A percentile compares a stretch with the other conserved stretches of the same genome.
Conservation (phyloP, 176 grass and related monocot genomes). For the Sorghum bicolor region DNA sequence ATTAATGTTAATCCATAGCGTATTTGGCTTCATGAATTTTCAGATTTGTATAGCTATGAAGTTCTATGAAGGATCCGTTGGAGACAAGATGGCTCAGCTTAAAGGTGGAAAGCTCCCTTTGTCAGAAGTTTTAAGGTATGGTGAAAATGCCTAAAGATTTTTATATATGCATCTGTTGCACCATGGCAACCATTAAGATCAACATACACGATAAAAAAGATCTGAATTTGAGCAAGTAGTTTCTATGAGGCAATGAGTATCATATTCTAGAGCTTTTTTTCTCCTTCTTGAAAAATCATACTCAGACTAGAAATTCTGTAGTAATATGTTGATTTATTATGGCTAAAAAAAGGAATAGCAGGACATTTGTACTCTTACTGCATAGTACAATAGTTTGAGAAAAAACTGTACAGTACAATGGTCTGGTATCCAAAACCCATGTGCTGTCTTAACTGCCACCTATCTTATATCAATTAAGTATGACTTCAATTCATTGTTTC, state of each 20-base stretch:
- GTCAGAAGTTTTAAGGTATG: slow-evolving; percentile 81
- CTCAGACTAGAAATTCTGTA: background rate
- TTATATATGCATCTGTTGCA: background rate
- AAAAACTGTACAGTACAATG: background rate
- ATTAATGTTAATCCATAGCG: background rate
- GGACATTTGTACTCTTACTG: background rate
- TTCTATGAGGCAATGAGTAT: background rate
- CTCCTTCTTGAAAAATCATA: background rate
- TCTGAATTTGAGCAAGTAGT: background rate
- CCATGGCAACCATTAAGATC: background rate
- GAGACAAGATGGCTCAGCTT: slow-evolving; percentile 83
- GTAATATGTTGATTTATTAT: background rate
- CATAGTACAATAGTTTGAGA: background rate
- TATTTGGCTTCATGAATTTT: slow-evolving; percentile 31
- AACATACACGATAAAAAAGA: background rate
- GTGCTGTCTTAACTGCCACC: background rate
- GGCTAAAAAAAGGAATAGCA: background rate
- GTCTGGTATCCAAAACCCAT: background rate
- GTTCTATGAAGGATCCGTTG: slow-evolving; percentile 95
- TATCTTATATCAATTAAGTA: background rate
- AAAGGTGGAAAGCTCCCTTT: slow-evolving; percentile 86
- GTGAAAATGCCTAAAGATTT: background rate
- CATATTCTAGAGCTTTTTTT: background rate
- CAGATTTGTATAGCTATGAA: slow-evolving; percentile 95
- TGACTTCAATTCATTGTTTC: background rate